Percentiles rank a stretch among this genome's conserved stretches.
These are phyloP conservation scores for Lyophyllum atratum DNA, from an alignment of 768 basidiomycete species.

Conservation along the genomic window DNA sequence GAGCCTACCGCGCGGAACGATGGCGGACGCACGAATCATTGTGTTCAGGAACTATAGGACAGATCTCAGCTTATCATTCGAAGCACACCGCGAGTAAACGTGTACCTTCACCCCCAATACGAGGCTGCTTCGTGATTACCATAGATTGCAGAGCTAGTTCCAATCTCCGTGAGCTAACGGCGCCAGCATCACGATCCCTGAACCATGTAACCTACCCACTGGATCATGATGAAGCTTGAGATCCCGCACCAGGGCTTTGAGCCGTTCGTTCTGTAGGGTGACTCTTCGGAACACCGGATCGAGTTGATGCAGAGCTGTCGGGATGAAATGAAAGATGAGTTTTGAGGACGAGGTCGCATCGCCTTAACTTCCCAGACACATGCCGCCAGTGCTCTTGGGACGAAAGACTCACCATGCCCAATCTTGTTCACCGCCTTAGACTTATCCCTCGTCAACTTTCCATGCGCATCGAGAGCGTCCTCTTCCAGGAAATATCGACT, in stretches of 20 bases:
- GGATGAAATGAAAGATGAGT: background rate
- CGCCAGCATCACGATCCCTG: background rate
- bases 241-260: slow-evolving; percentile 73
- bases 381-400: too few relatives aligned
- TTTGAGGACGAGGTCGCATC: too few relatives aligned
- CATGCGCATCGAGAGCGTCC: slow-evolving; percentile 70
- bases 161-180: background rate
- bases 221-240: slow-evolving; percentile 86
- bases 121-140: slow-evolving; percentile 93
- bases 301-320: slow-evolving; percentile 77
- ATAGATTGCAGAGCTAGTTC: slow-evolving; percentile 82
- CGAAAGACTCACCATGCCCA: slow-evolving; percentile 69
- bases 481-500: slow-evolving; percentile 91
- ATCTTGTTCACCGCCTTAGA: slow-evolving; percentile 92
- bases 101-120: slow-evolving; percentile 90
- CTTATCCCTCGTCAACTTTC: slow-evolving; percentile 72
- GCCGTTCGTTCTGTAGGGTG: slow-evolving; percentile 76
- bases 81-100: background rate
- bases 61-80: background rate
- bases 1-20: background rate
- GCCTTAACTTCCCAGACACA: too few relatives aligned
- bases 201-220: slow-evolving; percentile 51
- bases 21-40: slow-evolving; percentile 79
- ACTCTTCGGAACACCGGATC: slow-evolving; percentile 80
- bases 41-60: slow-evolving; percentile 74